Evolutionary conservation across 495 filamentous ascomycete species (phyloP), one percentile per base, ranked within the genome.

Genomic region (Aspergillus diversus): DNA sequence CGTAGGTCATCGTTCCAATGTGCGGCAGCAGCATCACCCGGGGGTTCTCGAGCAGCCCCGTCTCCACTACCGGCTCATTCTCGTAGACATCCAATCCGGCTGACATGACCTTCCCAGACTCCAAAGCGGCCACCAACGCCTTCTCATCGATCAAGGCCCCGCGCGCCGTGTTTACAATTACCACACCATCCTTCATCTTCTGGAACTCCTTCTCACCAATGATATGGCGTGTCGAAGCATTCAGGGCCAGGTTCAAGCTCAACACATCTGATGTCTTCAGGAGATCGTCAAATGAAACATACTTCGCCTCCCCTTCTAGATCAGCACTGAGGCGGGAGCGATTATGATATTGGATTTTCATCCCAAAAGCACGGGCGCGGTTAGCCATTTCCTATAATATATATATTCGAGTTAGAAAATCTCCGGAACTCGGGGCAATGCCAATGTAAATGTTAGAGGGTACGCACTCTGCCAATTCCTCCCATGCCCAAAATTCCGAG

Each of bases 401-500:
- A 11, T 21, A 11, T 7, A 43, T 43, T 39, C n/a, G n/a, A 15
- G 4, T 43, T 43, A 8, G 8, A 7, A 39, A 39, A 7, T 7
- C 7, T 39, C 37, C 21, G 21, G 21, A 27, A 39, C 37, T 39
- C 37, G 37, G 37, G n/a, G 11, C n/a, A 12, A 7, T 13, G 5
- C 11, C 11, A 15, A 43, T 43, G n/a, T 39, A 15, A n/a, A 39
- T 13, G 42, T 21, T 27, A 1, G 55, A 21, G 11, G 12, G 7
- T 9, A 48, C 70, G 64, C 73, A 81, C 79, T 56, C 78, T 69
- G 49, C 90, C 91, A 57, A 96, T 96, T 39, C 92, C 92, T 33
- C 92, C 92, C 84, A 93, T 93, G 2, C 92, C 92, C 66, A 95
- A 83, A 66, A 97, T 87, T 17, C 92, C 92, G 0, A 96, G 81